These are phyloP conservation scores for Ophiobolus disseminans DNA, from an alignment of 2,329 filamentous ascomycete species.

Conservation along the genomic window DNA sequence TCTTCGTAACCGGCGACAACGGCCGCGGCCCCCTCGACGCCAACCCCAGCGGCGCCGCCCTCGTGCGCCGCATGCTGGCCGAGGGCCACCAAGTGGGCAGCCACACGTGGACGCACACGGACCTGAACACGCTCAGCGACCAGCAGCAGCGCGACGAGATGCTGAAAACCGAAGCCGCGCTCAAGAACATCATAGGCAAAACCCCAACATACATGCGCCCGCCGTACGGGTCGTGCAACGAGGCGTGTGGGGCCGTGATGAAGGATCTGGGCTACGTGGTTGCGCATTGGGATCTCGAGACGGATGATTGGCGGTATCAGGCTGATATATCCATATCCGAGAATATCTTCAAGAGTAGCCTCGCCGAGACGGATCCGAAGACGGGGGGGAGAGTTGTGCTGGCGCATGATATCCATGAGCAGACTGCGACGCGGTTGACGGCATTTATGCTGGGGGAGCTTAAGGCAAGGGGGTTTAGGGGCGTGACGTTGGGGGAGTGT, in stretches of 20 bases:
- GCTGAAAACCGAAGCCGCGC: conserved; percentile 59
- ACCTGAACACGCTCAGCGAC: conserved; percentile 50
- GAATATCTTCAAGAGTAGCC: conserved; percentile 15
- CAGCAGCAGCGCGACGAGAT: conserved; percentile 54
- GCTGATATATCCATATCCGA: conserved; percentile 24
- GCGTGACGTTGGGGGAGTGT: conserved; percentile 55
- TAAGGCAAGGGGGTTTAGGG: conserved; percentile 46
- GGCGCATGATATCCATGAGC: conserved; percentile 54
- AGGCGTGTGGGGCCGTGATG: conserved; percentile 46
- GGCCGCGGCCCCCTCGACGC: not conserved
- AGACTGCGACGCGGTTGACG: conserved; percentile 51
- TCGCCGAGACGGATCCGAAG: conserved; percentile 3
- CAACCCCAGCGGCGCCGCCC: no score
- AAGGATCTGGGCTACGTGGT: conserved; percentile 61
- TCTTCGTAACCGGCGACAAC: conserved; percentile 67
- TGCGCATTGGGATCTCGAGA: conserved; percentile 65
- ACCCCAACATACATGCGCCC: conserved; percentile 60
- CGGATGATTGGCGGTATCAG: conserved; percentile 64
- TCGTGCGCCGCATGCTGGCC: conserved; percentile 46
- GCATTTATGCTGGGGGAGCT: conserved; percentile 48
- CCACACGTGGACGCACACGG: conserved; percentile 61
- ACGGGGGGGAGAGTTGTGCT: conserved; percentile 39
- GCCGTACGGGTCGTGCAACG: conserved; percentile 51
- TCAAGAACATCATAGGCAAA: conserved; percentile 59
- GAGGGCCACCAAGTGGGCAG: conserved; percentile 66